phyloP scores from a whole-genome alignment of 164 flowering plant genomes.

The Dillenia turbinata region DNA sequence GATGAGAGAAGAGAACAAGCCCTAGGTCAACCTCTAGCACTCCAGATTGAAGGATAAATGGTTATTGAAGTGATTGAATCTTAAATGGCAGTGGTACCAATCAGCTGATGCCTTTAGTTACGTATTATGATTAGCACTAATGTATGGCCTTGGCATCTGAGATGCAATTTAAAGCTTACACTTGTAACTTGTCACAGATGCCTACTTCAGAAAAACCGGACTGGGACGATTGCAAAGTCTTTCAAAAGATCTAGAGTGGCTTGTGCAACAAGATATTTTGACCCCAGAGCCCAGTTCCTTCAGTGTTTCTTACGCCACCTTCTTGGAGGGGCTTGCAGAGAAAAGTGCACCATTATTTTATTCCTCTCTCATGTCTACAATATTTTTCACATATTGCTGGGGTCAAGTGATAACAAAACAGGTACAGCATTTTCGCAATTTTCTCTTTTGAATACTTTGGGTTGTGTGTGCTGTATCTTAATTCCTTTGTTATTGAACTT shows the following conservation, averaged over 20 bases:
- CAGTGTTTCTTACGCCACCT: constrained; percentile 63
- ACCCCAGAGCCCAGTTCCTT: constrained; percentile 70
- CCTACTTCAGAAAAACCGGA: constrained; percentile 83
- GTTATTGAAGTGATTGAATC: no score
- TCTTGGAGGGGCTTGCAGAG: constrained; percentile 69
- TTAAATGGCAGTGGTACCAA: no score
- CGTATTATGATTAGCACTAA: no score
- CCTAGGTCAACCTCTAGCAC: no score
- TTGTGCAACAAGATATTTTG: constrained; percentile 36
- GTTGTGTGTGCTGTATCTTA: no score
- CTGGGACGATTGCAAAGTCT: constrained; percentile 64
- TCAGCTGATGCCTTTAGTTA: no score
- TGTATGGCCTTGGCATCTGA: no score
- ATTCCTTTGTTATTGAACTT: no score
- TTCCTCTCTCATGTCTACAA: constrained; percentile 89
- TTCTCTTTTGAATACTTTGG: no score
- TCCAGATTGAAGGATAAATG: no score
- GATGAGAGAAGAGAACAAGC: no score
- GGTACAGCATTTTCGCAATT: constrained; percentile 28
- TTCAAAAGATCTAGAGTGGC: constrained; percentile 67
- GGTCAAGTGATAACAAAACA: constrained; percentile 80
- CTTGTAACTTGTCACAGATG: constrained; percentile 36
- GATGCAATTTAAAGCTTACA: no score
- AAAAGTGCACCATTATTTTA: constrained; percentile 59
- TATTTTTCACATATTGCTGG: constrained; percentile 84